Evolutionary conservation across 2,329 filamentous ascomycete species (phyloP), one percentile per base, ranked within the genome.

Genomic region (Helotiales sp.): DNA sequence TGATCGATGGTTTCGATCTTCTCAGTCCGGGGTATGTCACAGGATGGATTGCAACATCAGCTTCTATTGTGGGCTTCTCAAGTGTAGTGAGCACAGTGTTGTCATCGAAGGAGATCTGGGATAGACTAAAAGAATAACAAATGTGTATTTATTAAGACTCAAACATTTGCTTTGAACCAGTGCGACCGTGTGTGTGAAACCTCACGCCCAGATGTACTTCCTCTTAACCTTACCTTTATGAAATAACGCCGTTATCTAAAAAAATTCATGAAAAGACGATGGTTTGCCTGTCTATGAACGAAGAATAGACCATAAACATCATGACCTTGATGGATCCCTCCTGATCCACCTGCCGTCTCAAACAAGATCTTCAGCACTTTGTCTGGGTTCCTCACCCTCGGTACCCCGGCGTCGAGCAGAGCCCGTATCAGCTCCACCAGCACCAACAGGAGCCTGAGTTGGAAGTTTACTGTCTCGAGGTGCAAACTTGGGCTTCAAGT

Each of bases 21-120:
- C 74, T 88, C 3, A 80, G 91, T 34, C 91, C 91, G 0, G 86
- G 86, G 0, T 80, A 80, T 6, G 79, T 85, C 0, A 78, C 91
- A 15, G 88, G 88, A 0, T 91, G 89, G 89, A 78, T 89, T 28
- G 76, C 81, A 0, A 79, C 84, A 0, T 79, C 83, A 10, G 78
- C 82, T 0, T 82, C 85, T 2, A 79, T 82, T 1, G 84, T 91
- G 1, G 88, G 86, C 0, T 64, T 84, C 13, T 83, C 84, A 8
- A 90, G 89, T 84, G 78, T 90, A 22, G 73, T 86, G 89, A 76
- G 88, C 60, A 91, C 89, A 0, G 54, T 90, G 3, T 75, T 92
- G 54, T 88, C 88, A 10, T 84, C 85, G 1, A 76, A 80, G 70
- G 86, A 87, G 70, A 84, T 89, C 2, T 93, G 90, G 90, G 82